Evolutionary conservation across 768 basidiomycete species (phyloP), one percentile per base, ranked within the genome.

Genomic region (Podaxis sp.): DNA sequence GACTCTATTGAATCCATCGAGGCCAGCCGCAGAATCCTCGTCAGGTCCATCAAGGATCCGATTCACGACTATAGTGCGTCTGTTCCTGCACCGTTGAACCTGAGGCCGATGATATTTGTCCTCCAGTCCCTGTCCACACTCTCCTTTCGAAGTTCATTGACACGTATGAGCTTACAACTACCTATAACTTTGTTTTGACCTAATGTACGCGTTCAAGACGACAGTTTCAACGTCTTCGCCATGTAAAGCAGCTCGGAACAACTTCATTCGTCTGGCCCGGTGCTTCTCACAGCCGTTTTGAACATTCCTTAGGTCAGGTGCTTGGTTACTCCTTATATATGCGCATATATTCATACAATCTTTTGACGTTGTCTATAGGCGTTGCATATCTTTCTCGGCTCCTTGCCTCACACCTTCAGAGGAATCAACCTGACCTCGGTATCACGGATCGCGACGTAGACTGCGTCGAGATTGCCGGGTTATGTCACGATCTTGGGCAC

Each of bases 401-500:
- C n/a, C 80, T 92, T 76, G 84, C 80, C 0, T 74, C 78, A 6
- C 85, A 83, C 66, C 75, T 94, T 2, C 77, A 82, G 61, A 69
- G 75, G 13, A 77, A 71, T 6, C 92, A 94, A 64, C 85, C 84
- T 0, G 76, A 83, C 9, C 80, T 94, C 1, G 75, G 73, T 0
- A 91, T 94, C 61, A 87, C 85, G 0, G 80, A 87, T 49, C 80
- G 90, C 19, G 91, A 94, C 63, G 78, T 93, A 33, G 79, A 80
- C 55, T 94, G 93, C 63, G 87, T 94, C 17, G 87, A 90, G 62
- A 76, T 94, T 24, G 92, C 92, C 0, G 93, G 91, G 0, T 77
- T 93, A 2, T 93, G 91, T 61, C 93, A 94, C 66, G 92, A 94
- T 71, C 82, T 94, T 3, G 92, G 91, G 0, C 92, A 93, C 67